A percentile compares a stretch with the other conserved stretches of the same genome.
Conservation (phyloP, 2,329 filamentous ascomycete genomes). For the Fusarium cicatricum region DNA sequence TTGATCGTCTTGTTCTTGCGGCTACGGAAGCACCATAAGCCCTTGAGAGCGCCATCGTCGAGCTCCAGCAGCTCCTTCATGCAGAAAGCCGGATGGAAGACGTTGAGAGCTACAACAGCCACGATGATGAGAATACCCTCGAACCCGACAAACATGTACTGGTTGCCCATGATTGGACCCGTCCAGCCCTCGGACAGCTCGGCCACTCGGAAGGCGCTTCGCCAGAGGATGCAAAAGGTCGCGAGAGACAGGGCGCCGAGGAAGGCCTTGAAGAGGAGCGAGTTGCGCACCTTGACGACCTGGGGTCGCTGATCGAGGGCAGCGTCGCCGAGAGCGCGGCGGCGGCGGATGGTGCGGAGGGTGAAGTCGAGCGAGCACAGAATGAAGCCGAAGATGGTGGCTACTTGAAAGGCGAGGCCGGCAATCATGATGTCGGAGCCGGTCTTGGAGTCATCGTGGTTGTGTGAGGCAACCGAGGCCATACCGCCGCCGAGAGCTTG, state of each 20-base stretch:
- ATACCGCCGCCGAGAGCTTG: slow-evolving; percentile 68
- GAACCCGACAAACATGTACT: slow-evolving; percentile 65
- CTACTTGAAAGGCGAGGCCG: slow-evolving; percentile 68
- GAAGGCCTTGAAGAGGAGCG: slow-evolving; percentile 61
- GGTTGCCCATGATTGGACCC: slow-evolving; percentile 63
- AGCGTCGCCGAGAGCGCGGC: slow-evolving; percentile 45
- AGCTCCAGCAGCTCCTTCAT: slow-evolving; percentile 42
- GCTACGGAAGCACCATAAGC: slow-evolving; percentile 40
- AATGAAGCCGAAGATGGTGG: slow-evolving; percentile 64
- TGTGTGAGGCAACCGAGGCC: slow-evolving; percentile 53
- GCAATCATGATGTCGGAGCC: slow-evolving; percentile 73
- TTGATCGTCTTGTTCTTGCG: slow-evolving; percentile 12
- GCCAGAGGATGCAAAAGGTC: slow-evolving; percentile 69
- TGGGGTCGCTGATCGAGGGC: slow-evolving; percentile 51
- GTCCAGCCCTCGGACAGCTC: slow-evolving; percentile 72
- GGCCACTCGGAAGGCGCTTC: slow-evolving; percentile 71
- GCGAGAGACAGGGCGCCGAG: slow-evolving; percentile 62
- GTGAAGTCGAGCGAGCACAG: slow-evolving; percentile 59
- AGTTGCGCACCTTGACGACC: slow-evolving; percentile 49
- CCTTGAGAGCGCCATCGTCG: slow-evolving; percentile 38
- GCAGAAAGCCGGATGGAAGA: slow-evolving; percentile 46
- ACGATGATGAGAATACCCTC: slow-evolving; percentile 63
- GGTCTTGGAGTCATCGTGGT: slow-evolving; percentile 42
- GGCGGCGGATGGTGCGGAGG: slow-evolving; percentile 50
- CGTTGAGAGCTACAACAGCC: slow-evolving; percentile 54